Percentiles rank a stretch among this genome's conserved stretches.
Evolutionary conservation across 2,329 filamentous ascomycete species (phyloP).

Genomic region (Fusarium sp.): DNA sequence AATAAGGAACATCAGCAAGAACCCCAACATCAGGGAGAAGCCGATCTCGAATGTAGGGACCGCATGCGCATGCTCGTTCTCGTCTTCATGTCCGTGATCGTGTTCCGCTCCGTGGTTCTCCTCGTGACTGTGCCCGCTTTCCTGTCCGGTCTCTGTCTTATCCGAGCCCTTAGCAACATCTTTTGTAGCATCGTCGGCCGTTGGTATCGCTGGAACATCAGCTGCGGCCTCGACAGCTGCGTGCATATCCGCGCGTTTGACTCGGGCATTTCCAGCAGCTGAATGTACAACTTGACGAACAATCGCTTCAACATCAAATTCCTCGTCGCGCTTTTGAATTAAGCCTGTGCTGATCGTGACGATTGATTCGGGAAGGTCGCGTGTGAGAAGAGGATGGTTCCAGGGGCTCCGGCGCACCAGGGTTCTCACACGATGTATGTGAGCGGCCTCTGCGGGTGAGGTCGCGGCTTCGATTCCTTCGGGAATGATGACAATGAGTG

Average conservation of each 20-base stretch:
- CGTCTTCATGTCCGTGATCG: constrained; percentile 49
- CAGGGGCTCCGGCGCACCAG: constrained; percentile 51
- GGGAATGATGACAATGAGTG: constrained; percentile 96
- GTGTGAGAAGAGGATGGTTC: constrained; percentile 43
- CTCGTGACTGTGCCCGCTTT: constrained; percentile 50
- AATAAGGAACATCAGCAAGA: constrained; percentile 96
- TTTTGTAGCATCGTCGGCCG: constrained; percentile 20
- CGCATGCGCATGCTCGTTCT: constrained; percentile 49
- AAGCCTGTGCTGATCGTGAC: constrained; percentile 32
- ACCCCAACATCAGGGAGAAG: constrained; percentile 86
- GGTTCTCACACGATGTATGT: constrained; percentile 53
- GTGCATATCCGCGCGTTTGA: constrained; percentile 29
- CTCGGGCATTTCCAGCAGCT: constrained; percentile 8
- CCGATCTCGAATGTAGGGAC: constrained; percentile 83
- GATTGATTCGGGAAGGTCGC: constrained; percentile 43
- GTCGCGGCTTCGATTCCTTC: constrained; percentile 95
- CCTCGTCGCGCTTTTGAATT: constrained; percentile 7
- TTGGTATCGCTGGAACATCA: constrained; percentile 31
- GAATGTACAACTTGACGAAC: constrained; percentile 32
- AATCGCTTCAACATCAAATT: constrained; percentile 27
- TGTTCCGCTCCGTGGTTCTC: constrained; percentile 46
- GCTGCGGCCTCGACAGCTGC: constrained; percentile 27
- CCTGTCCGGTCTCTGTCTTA: constrained; percentile 25
- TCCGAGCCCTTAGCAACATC: constrained; percentile 18
- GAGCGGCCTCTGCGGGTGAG: constrained; percentile 59